Evolutionary conservation across 306 rosid species (phyloP), one percentile per base, ranked within the genome.

Genomic region (Glycine tomentella): DNA sequence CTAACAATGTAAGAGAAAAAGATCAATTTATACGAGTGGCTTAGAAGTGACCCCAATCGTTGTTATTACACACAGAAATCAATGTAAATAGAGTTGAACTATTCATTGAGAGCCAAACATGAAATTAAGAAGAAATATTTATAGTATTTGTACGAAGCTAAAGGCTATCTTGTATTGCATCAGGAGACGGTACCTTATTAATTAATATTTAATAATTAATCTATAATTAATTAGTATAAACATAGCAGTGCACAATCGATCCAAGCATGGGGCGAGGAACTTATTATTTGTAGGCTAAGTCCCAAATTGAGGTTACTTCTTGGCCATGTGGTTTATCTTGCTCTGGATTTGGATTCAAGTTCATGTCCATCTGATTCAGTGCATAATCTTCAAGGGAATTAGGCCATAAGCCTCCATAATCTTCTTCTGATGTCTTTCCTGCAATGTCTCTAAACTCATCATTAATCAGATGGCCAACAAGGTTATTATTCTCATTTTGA

Each of bases 221-320:
- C 31, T 25, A 25, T 25, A 25, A 25, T 25, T 25, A 25, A 25
- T 25, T 25, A 25, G 31, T 25, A 25, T 25, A 25, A 25, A 25
- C 31, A 25, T 25, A 25, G 31, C 31, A 25, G 31, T 16, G 6
- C 2, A 34, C 20, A 36, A 36, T 36, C 4, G 31, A 25, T 25
- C 31, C 31, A 25, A 25, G 31, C 31, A 25, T 25, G 2, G 31
- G 31, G 31, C 6, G 46, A 58, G 63, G 48, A 61, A 57, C 63
- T 40, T 81, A 36, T 2, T 36, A 67, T 38, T 66, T 16, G 56
- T 72, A 80, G 0, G 69, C 16, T 10, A 87, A 64, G 75, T 86
- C 94, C 96, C 97, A 91, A 55, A 91, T 71, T 1, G 93, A 90
- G 81, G 89, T 79, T 25, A 46, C 36, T 1, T 25, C 31, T 66